Conservation (phyloP, 805 yeast species). For the Pichia nakasei region DNA sequence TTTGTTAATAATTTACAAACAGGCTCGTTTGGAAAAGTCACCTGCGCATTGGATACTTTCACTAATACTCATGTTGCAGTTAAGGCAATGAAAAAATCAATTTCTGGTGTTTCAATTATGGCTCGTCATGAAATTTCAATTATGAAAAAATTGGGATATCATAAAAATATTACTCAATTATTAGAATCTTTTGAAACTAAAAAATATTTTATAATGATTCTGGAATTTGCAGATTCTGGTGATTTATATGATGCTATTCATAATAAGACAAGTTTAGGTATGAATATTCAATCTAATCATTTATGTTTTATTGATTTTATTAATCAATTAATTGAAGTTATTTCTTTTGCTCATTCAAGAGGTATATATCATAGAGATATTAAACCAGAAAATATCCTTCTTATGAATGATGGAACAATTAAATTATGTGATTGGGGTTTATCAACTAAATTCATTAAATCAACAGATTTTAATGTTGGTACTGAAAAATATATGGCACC, state of each 20-base stretch:
- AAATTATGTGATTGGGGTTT: constrained; percentile 74
- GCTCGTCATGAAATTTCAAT: constrained; percentile 48
- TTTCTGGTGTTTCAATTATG: constrained; percentile 33
- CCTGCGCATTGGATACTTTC: constrained; percentile 37
- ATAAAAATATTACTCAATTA: constrained; percentile 49
- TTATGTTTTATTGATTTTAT: constrained; percentile 25
- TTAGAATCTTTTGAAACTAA: constrained; percentile 49
- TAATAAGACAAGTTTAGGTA: constrained; percentile 21
- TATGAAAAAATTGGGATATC: constrained; percentile 34
- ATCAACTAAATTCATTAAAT: constrained; percentile 32
- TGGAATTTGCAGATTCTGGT: constrained; percentile 61
- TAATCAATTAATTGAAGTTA: constrained; percentile 43
- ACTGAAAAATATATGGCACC: constrained; percentile 58
- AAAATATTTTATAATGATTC: constrained; percentile 43
- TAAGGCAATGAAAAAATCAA: constrained; percentile 41
- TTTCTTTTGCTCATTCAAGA: constrained; percentile 44
- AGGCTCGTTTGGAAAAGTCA: constrained; percentile 57
- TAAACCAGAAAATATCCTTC: constrained; percentile 62
- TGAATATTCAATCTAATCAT: constrained; percentile 20
- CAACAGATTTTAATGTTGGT: constrained; percentile 36
- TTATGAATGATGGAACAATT: constrained; percentile 41
- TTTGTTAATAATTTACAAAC: constrained; percentile 39
- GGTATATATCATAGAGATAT: constrained; percentile 65
- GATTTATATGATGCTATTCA: constrained; percentile 55
- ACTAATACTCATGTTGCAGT: constrained; percentile 37